Evolutionary conservation across 73 alveolate genomes (phyloP).

Genomic region (Symbiodinium natans): DNA sequence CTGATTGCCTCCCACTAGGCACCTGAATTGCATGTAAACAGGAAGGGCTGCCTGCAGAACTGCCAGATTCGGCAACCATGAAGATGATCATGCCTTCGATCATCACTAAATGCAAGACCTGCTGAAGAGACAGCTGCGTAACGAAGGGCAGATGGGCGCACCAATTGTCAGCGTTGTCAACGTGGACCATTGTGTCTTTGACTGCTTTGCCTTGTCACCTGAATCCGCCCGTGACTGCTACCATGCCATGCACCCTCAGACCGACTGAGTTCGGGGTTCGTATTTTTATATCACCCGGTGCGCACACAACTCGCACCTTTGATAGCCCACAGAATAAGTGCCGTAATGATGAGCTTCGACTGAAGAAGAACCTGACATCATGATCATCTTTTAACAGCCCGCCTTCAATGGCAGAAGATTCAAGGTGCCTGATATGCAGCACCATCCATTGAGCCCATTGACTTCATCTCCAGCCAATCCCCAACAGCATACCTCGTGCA

Average conservation of each 20-base stretch:
- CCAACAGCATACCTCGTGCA: constrained; percentile 26
- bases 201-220: constrained; percentile 29
- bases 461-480: constrained; percentile 22
- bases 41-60: not conserved
- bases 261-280: too few species aligned
- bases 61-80: constrained; percentile 9
- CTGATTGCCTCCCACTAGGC: too few species aligned
- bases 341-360: constrained; percentile 19
- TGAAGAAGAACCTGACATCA: constrained; percentile 7
- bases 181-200: constrained; percentile 11
- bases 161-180: constrained; percentile 20
- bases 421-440: constrained; percentile 5
- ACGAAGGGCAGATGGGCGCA: not conserved
- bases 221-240: too few species aligned
- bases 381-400: not conserved
- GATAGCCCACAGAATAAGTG: constrained; percentile 10
- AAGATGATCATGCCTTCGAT: constrained; percentile 14
- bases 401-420: not conserved
- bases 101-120: not conserved
- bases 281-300: not conserved
- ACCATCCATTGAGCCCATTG: constrained; percentile 36
- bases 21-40: too few species aligned
- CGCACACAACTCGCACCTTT: not conserved
- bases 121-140: not conserved
- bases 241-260: too few species aligned